Evolutionary conservation across 768 basidiomycete genomes (phyloP), one percentile per base, ranked within the genome.

Genomic region (Podaxis sp.): DNA sequence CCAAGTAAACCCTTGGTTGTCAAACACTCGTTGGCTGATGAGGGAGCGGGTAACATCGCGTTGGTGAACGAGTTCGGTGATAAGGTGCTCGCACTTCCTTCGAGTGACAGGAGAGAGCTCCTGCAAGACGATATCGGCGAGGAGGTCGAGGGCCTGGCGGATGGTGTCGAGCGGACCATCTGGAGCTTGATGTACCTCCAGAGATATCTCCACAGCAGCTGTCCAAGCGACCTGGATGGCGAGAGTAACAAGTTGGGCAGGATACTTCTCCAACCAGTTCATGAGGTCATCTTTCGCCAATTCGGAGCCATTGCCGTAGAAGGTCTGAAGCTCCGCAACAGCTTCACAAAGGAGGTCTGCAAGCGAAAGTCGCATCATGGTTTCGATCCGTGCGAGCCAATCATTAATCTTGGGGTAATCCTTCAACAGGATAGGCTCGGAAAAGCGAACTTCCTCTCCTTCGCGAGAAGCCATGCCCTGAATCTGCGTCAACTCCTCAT

Each of bases 381-480:
- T 80, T 73, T 99, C 97, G 56, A 98, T 82, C 66, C 87, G 88
- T 44, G 90, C 89, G 47, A 99, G 82, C 97, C 97, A 99, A 69
- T 99, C 97, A 70, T 99, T 99, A 79, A 99, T 98, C 76, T 95
- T 95, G 3, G 95, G 92, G 71, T 84, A 96, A 65, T 98, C 93
- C 71, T 96, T 94, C 65, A 98, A 79, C 10, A 89, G 70, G 66
- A 99, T 91, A 0, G 93, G 89, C 32, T 85, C 82, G 48, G 85
- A 82, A 76, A 98, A 98, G 6, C 72, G 75, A 14, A 99, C 91
- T 70, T 95, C 90, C 73, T 99, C 97, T 44, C 96, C 97, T 71
- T 99, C 97, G 61, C 93, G 82, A 0, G 97, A 98, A 11, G 92
- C 86, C 88, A 98, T 96, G 55, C 92, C 95, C 64, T 88, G 87